These are phyloP conservation scores for Asterophora parasitica DNA, from an alignment of 768 basidiomycete genomes.

Conservation along the genomic window DNA sequence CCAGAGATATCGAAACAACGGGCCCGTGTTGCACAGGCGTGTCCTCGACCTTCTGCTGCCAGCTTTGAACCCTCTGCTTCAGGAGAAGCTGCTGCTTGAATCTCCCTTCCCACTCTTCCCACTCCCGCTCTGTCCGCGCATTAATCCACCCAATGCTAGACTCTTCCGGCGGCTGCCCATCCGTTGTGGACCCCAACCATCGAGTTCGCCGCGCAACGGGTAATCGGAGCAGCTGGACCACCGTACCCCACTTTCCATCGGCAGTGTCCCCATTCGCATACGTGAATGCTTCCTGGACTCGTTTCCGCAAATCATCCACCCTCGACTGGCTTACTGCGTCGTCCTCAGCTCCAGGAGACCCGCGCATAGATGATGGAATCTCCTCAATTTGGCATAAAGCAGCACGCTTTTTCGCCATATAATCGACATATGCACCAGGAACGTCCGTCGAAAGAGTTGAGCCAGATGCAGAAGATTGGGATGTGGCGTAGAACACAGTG, in stretches of 20 bases:
- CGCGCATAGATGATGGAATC: conserved; percentile 19
- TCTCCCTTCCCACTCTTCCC: conserved; percentile 41
- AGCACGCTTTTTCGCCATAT: conserved; percentile 20
- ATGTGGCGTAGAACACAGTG: conserved; percentile 15
- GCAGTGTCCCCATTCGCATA: conserved; percentile 34
- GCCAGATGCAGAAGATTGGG: conserved; percentile 7
- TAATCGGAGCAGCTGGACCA: conserved; percentile 36
- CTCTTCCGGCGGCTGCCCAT: conserved; percentile 18
- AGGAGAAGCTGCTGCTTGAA: conserved; percentile 23
- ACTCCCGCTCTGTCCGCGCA: conserved; percentile 43
- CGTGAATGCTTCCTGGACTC: conserved; percentile 30
- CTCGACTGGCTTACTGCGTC: conserved; percentile 14
- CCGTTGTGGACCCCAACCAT: conserved; percentile 22
- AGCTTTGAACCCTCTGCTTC: conserved; percentile 23
- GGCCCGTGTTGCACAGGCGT: conserved; percentile 2
- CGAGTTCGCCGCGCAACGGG: conserved; percentile 34
- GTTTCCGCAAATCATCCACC: conserved; percentile 26
- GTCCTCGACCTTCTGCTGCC: conserved; percentile 19
- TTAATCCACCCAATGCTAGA: conserved; percentile 30
- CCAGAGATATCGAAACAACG: conserved; percentile 10
- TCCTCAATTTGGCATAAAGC: conserved; percentile 26
- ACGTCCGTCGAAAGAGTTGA: conserved; percentile 1
- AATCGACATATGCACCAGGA: conserved; percentile 17
- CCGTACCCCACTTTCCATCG: conserved; percentile 42
- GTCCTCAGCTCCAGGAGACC: conserved; percentile 14